Base-by-base conservation (phyloP, 768 basidiomycete species). In the Trametes maxima region DNA sequence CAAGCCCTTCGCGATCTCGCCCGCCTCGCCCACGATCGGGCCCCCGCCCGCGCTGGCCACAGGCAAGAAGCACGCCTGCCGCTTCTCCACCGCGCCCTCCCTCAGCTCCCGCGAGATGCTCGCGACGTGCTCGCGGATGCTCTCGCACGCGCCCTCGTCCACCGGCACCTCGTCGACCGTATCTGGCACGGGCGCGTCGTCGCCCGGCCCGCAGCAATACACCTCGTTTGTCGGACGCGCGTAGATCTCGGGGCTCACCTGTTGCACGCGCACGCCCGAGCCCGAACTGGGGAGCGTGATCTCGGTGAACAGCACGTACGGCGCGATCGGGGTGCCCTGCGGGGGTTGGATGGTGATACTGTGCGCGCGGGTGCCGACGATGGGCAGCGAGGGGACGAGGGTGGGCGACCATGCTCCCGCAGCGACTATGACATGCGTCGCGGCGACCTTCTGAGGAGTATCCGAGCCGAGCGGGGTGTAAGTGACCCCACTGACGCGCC, bases 331-430 rank as follows among this genome's bases (percentile, higher is more conserved):
- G 33, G 75, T 73, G 10, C 69, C 70, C 3, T 79, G 68, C 19
- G 72, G 69, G 0, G 87, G 82, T 14, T 75, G 82, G 63, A 90
- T 83, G 8, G 83, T 84, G 68, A 92, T 81, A 67, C 88, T 90
- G 72, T 92, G 90, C 0, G 88, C 89, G 54, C 90, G 86, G 6
- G 81, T 85, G 44, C 80, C 81, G n/a, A 76, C 68, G 65, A 91
- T 80, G 16, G 87, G 86, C 28, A 90, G 78, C 19, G 74, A 63
- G 10, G 82, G 77, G 35, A 89, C 53, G 59, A 95, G 70, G 10
- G 69, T 69, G 8, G 90, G 79, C 0, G 92, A 90, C 94, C 94
- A 97, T 16, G 92, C 89, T 24, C 94, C 94, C n/a, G 90, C 90
- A 42, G 87, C 82, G 51, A 97, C 72, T 42, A 96, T 77, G 63